Base-by-base conservation (phyloP, 1,284 basidiomycete species). In the Leucocoprinus gongylophorus region DNA sequence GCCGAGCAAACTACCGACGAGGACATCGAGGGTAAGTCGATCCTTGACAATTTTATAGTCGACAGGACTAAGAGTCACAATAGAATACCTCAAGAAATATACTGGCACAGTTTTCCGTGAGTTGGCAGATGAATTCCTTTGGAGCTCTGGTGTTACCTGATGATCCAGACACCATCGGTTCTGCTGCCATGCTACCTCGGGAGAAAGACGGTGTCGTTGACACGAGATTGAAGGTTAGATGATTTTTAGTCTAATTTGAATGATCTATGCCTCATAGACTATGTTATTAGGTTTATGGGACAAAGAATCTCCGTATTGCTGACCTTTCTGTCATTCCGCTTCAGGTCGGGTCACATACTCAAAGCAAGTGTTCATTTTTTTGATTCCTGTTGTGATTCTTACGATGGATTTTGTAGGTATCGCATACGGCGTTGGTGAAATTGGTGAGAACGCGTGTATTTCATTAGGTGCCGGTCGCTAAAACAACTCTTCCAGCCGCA, bases 161-260 rank as follows among this genome's bases (percentile, higher is more conserved):
- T 13, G 3, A 7, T 37, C 39, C 45, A 72, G 71, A 76, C 54
- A 67, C 67, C 2, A 57, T 63, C 20, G 73, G 72, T 2, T 68
- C 71, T 6, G 76, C 72, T 48, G 74, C 81, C 0, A 85, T 85
- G 83, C 68, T 85, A 38, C 83, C 83, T 10, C 62, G 70, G 35
- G 71, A 74, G 23, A 67, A 75, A 51, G 76, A 77, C 32, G 84
- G 83, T 52, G 83, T 69, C 12, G 70, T 71, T 10, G 65, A 68
- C 50, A 58, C 63, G 1, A 58, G 58, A 2, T 53, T 69, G 8
- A 73, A 73, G 55, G 70, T 83, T 26, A 61, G 66, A 18, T 17
- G 35, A 47, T n/a, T 8, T 12, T n/a, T n/a, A n/a, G 21, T n/a
- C 35, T 4, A 13, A 28, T 13, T 44, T 18, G 8, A 13, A n/a